A percentile compares a stretch with the other conserved stretches of the same genome.
phyloP scores from a whole-genome alignment of 768 basidiomycete genomes.

The Lactarius tabidus region DNA sequence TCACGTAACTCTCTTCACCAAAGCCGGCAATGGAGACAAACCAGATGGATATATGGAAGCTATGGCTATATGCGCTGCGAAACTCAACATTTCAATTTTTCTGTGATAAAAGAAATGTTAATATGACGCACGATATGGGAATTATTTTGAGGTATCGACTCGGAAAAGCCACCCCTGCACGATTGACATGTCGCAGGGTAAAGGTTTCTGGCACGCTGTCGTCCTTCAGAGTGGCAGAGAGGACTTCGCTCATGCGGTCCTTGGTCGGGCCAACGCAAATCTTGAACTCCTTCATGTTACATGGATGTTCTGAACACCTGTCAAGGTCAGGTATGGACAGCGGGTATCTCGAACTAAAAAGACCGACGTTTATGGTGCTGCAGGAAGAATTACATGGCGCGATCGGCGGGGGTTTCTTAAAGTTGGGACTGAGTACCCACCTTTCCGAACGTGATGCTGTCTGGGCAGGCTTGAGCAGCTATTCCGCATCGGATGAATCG shows the following conservation, averaged over 20 bases:
- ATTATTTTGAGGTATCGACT: conserved; percentile 70
- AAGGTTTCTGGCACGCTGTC: conserved; percentile 64
- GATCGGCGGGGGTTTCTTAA: not conserved
- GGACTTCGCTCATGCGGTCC: conserved; percentile 64
- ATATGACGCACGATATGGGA: conserved; percentile 60
- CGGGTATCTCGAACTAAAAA: conserved; percentile 6
- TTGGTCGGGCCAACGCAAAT: conserved; percentile 59
- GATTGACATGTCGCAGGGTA: conserved; percentile 51
- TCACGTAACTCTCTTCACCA: conserved; percentile 51
- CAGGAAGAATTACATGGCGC: not conserved
- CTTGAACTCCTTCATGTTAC: conserved; percentile 83
- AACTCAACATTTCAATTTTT: not conserved
- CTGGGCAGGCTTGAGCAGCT: conserved; percentile 28
- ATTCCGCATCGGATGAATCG: not conserved
- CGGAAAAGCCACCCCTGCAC: conserved; percentile 53
- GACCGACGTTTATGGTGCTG: conserved; percentile 37
- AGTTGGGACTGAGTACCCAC: conserved; percentile 36
- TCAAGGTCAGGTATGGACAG: conserved; percentile 10
- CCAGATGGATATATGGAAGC: conserved; percentile 81
- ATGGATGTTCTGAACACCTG: conserved; percentile 60
- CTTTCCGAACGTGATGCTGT: conserved; percentile 78
- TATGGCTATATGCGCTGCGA: conserved; percentile 61
- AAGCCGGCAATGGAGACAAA: conserved; percentile 61
- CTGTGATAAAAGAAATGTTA: not conserved
- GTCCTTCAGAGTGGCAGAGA: conserved; percentile 62